These are phyloP conservation scores for Tagetes erecta DNA, from an alignment of 129 eudicot species.

Conservation along the genomic window DNA sequence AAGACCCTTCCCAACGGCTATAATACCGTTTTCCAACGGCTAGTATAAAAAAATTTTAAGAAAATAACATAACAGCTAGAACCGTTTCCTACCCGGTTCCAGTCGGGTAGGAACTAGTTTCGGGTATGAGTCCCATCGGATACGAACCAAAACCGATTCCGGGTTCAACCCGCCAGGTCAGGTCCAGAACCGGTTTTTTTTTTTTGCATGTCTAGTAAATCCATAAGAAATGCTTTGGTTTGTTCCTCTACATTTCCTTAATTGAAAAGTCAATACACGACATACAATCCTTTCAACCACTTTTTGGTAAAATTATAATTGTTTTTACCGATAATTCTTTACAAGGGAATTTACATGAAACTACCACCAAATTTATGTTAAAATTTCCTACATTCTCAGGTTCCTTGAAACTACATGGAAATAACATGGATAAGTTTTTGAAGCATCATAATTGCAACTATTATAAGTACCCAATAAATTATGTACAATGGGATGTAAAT, in stretches of 20 bases:
- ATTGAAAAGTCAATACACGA: background rate
- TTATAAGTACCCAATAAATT: conserved; percentile 1
- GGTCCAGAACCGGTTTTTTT: too few species aligned
- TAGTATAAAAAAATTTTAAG: too few species aligned
- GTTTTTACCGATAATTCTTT: background rate
- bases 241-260: background rate
- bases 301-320: too few species aligned
- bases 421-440: conserved; percentile 5
- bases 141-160: too few species aligned
- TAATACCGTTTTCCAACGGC: too few species aligned
- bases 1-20: too few species aligned
- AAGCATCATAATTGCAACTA: background rate
- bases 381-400: background rate
- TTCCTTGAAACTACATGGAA: conserved; percentile 19
- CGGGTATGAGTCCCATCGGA: too few species aligned
- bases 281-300: background rate
- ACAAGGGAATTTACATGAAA: background rate
- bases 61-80: too few species aligned
- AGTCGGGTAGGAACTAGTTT: too few species aligned
- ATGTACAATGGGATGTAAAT: background rate
- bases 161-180: too few species aligned
- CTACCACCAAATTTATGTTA: background rate
- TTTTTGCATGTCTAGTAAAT: background rate
- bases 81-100: too few species aligned
- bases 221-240: background rate